phyloP scores from a whole-genome alignment of 345 rosid genomes.

The Citrus reticulata region DNA sequence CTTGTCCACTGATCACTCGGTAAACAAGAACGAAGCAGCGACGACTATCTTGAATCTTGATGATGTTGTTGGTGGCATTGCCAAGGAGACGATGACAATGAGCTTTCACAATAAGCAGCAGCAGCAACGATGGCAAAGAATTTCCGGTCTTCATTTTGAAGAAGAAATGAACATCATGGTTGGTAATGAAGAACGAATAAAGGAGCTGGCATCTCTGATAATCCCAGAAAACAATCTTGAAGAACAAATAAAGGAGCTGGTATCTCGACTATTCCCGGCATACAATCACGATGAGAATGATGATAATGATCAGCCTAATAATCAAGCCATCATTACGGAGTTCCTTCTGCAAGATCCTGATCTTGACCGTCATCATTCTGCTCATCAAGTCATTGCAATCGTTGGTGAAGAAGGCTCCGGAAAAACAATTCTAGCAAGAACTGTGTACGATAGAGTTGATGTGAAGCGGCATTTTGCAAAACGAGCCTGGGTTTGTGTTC shows the following conservation, averaged over 20 bases:
- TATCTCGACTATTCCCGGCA: no score
- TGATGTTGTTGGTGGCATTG: neutral
- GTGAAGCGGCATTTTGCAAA: neutral
- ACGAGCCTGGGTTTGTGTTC: constrained; percentile 15
- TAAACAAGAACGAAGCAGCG: no score
- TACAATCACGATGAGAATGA: no score
- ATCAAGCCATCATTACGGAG: no score
- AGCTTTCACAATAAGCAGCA: no score
- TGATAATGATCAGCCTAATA: no score
- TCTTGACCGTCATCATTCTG: no score
- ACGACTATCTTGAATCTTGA: no score
- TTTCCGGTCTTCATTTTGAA: neutral
- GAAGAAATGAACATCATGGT: neutral
- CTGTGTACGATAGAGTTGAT: constrained; percentile 8
- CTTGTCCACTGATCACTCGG: no score
- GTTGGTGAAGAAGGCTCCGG: constrained; percentile 30
- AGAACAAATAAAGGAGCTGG: no score
- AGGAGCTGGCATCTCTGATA: neutral
- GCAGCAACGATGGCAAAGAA: neutral
- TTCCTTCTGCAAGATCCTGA: no score
- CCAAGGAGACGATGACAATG: neutral
- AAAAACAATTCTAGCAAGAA: constrained; percentile 24
- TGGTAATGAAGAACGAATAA: constrained; percentile 5
- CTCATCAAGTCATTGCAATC: constrained; percentile 7
- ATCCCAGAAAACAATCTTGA: neutral